Percentiles rank a stretch among this genome's conserved stretches.
These are phyloP conservation scores for Aspergillus pseudonomiae DNA, from an alignment of 2,329 filamentous ascomycete genomes.

Conservation along the genomic window DNA sequence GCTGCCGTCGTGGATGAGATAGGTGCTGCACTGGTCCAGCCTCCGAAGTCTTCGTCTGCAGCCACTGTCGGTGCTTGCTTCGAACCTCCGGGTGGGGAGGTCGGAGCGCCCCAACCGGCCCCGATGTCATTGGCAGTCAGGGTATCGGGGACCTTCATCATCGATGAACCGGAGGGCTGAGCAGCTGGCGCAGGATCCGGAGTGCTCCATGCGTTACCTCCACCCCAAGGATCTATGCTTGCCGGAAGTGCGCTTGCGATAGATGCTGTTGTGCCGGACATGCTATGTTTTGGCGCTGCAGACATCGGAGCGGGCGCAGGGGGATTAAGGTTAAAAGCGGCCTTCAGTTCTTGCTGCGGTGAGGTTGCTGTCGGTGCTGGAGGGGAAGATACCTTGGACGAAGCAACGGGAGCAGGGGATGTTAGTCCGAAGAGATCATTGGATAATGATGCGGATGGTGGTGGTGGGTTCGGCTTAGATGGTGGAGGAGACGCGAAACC, in stretches of 20 bases:
- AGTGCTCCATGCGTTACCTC: slow-evolving; percentile 77
- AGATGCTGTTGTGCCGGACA: slow-evolving; percentile 45
- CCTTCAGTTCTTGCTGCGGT: slow-evolving; percentile 54
- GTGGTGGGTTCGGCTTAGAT: slow-evolving; percentile 51
- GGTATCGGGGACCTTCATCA: slow-evolving; percentile 49
- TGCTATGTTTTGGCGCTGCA: slow-evolving; percentile 44
- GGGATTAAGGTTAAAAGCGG: slow-evolving; percentile 75
- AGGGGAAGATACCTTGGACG: slow-evolving; percentile 49
- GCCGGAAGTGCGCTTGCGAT: slow-evolving; percentile 43
- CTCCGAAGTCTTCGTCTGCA: slow-evolving; percentile 93
- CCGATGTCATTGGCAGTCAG: slow-evolving; percentile 63
- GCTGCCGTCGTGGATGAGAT: slow-evolving; percentile 46
- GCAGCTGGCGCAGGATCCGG: slow-evolving; percentile 59
- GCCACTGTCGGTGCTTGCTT: slow-evolving; percentile 65
- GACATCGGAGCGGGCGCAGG: slow-evolving; percentile 45
- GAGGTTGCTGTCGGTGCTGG: slow-evolving; percentile 41
- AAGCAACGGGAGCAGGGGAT: slow-evolving; percentile 47
- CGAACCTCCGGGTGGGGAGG: slow-evolving; percentile 31
- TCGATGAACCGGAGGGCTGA: slow-evolving; percentile 36
- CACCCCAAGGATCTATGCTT: slow-evolving; percentile 77
- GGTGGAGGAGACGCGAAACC: slow-evolving; percentile 55
- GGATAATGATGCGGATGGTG: slow-evolving; percentile 55
- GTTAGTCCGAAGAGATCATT: slow-evolving; percentile 81
- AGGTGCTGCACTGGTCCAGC: slow-evolving; percentile 79
- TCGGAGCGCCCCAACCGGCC: slow-evolving; percentile 63